These are phyloP conservation scores for Grosmannia penicillata DNA, from an alignment of 2,329 filamentous ascomycete genomes.

Conservation along the genomic window DNA sequence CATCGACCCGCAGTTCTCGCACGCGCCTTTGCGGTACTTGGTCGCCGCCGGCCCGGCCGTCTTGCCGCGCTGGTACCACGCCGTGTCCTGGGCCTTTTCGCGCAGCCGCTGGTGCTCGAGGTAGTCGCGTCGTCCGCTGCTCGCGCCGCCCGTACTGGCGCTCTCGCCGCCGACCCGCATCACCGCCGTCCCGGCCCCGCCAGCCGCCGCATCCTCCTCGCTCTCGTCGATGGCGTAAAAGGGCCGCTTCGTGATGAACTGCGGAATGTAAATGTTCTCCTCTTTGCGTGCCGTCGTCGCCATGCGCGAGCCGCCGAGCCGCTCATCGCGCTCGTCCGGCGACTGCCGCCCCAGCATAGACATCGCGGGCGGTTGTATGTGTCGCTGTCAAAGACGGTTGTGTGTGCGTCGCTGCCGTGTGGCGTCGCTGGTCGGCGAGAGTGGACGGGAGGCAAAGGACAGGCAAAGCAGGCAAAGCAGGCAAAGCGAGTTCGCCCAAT, in stretches of 20 bases:
- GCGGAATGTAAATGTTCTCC: constrained; percentile 95
- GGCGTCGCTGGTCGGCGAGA: too few species aligned
- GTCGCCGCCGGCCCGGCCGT: constrained; percentile 77
- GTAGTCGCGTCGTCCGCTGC: constrained; percentile 40
- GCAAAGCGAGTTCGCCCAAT: not conserved
- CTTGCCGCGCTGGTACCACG: constrained; percentile 89
- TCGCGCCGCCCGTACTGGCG: not conserved
- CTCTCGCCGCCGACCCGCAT: constrained; percentile 11
- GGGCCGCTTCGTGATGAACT: constrained; percentile 94
- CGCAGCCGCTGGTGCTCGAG: constrained; percentile 90
- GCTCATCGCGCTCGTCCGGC: constrained; percentile 11
- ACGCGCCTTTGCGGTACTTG: constrained; percentile 94
- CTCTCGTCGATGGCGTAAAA: constrained; percentile 75
- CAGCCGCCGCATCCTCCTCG: constrained; percentile 16
- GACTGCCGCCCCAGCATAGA: constrained; percentile 11
- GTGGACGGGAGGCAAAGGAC: too few species aligned
- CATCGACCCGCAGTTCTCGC: constrained; percentile 96
- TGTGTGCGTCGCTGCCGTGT: too few species aligned
- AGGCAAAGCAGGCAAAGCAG: too few species aligned
- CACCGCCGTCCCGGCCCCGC: constrained; percentile 34
- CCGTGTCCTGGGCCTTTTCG: constrained; percentile 57
- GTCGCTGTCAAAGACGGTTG: not conserved
- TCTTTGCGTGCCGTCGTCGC: constrained; percentile 40
- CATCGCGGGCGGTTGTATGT: constrained; percentile 2
- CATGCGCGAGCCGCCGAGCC: constrained; percentile 10